Evolutionary conservation across 2,329 filamentous ascomycete genomes (phyloP).

Genomic region (Fusarium liriodendri): DNA sequence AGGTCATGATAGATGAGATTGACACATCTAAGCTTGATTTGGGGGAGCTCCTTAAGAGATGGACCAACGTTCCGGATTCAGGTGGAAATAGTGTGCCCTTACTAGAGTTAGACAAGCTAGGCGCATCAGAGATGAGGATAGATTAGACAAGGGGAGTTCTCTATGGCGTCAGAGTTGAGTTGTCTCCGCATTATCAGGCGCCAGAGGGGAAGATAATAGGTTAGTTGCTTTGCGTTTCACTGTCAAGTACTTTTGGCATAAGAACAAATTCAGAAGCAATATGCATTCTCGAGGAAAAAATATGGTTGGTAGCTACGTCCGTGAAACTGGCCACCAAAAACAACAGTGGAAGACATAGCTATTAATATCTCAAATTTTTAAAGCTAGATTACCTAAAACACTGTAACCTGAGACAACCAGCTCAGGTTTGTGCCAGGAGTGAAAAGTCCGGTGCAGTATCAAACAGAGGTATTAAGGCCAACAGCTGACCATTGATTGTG

Average conservation of each 20-base stretch:
- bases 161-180: not conserved
- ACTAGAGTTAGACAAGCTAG: not conserved
- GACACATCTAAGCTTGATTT: not conserved
- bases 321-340: not conserved
- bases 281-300: not conserved
- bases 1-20: not conserved
- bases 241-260: too few species aligned
- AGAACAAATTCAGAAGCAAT: not conserved
- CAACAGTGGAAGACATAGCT: not conserved
- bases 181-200: too few species aligned
- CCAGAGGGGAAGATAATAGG: too few species aligned
- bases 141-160: not conserved
- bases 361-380: too few species aligned
- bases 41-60: not conserved
- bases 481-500: not conserved
- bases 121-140: not conserved
- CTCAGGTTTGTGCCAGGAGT: not conserved
- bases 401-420: not conserved
- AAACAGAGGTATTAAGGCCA: not conserved
- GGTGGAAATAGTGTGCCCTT: not conserved
- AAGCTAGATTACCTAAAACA: rapidly evolving
- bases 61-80: not conserved
- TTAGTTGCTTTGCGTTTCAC: too few species aligned
- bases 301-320: not conserved
- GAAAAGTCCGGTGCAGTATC: not conserved